phyloP scores from a whole-genome alignment of 441 rosid genomes.

The Erysimum pusillum region DNA sequence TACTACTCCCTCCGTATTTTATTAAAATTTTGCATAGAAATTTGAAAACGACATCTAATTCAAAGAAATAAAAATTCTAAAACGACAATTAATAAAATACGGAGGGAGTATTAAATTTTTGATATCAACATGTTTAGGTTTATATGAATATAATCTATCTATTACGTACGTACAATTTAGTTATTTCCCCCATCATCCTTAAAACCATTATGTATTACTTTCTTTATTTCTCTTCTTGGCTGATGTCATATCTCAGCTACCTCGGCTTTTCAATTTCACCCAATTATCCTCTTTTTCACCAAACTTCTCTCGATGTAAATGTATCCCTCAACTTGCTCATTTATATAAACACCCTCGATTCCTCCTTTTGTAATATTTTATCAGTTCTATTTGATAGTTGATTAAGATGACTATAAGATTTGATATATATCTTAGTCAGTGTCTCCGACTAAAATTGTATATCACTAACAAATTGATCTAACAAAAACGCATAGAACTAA shows the following conservation, averaged over 20 bases:
- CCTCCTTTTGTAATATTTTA: conserved; percentile 16
- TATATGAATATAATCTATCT: conserved; percentile 20
- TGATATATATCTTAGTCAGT: conserved; percentile 3
- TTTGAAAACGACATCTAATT: too few species aligned
- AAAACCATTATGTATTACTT: neutral
- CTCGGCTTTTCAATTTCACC: conserved; percentile 5
- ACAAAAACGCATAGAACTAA: conserved; percentile 13
- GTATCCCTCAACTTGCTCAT: conserved; percentile 23
- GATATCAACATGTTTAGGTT: neutral
- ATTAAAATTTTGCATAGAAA: too few species aligned
- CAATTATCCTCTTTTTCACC: conserved; percentile 38
- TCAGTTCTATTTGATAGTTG: conserved; percentile 2
- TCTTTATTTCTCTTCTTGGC: conserved; percentile 4
- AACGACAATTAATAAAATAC: too few species aligned
- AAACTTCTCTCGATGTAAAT: conserved; percentile 38
- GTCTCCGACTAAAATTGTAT: neutral
- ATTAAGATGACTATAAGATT: conserved; percentile 15
- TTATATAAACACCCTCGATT: neutral
- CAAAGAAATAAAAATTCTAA: too few species aligned
- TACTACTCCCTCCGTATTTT: too few species aligned
- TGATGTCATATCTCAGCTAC: conserved; percentile 11
- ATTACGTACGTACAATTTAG: neutral
- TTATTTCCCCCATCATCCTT: neutral
- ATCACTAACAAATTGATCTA: neutral
- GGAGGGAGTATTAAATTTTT: too few species aligned